phyloP scores from a whole-genome alignment of 208 protist species.

The Porcisia hertigi region DNA sequence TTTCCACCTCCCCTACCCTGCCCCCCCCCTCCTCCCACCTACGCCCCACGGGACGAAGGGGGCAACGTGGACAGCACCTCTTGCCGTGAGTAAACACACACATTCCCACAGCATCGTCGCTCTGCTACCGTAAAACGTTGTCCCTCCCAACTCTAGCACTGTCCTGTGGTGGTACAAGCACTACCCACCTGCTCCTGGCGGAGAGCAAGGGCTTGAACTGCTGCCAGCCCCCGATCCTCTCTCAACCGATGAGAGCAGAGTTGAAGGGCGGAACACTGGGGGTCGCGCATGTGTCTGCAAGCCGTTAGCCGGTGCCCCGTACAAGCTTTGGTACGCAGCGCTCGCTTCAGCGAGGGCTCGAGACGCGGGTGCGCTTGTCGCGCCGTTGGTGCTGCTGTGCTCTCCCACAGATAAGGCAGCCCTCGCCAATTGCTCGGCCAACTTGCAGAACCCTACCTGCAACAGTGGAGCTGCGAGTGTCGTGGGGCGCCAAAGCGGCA shows the following conservation, averaged over 20 bases:
- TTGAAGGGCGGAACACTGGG: conserved; percentile 36
- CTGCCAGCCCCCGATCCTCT: conserved; percentile 15
- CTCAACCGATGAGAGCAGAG: conserved; percentile 38
- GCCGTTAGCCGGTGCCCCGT: neutral
- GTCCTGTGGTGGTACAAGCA: neutral
- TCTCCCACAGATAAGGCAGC: neutral
- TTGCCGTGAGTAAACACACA: neutral
- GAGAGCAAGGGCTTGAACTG: conserved; percentile 9
- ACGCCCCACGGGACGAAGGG: neutral
- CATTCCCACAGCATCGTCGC: too few relatives aligned
- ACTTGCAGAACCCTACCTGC: neutral
- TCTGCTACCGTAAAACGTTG: too few relatives aligned
- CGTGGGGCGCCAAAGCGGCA: conserved; percentile 15
- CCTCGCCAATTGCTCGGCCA: conserved; percentile 13
- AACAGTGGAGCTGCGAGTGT: conserved; percentile 20
- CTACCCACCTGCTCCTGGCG: neutral
- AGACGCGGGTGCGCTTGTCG: conserved; percentile 4
- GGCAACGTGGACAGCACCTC: neutral
- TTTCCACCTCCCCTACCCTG: neutral
- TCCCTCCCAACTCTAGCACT: neutral
- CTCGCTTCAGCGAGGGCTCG: neutral
- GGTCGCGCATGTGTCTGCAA: conserved; percentile 3
- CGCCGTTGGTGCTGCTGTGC: conserved; percentile 1
- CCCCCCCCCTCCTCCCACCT: neutral
- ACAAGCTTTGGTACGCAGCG: neutral